Conservation (phyloP, 768 basidiomycete species). For the Lactarius akahatsu region DNA sequence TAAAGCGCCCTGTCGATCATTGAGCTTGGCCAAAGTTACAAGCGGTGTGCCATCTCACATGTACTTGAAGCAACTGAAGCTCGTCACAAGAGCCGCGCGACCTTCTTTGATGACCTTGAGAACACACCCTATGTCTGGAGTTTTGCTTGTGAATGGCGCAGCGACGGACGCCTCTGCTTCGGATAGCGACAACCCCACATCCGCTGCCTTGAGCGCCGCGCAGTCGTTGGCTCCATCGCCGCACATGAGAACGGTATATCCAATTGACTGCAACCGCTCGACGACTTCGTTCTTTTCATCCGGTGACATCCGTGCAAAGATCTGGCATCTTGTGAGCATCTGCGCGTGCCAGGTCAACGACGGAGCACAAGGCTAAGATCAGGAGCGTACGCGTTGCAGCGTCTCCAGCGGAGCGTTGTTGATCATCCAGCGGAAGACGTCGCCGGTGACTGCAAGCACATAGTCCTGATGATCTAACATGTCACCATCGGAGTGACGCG, state of each 20-base stretch:
- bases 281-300: constrained; percentile 99
- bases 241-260: constrained; percentile 97
- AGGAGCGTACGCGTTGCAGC: constrained; percentile 71
- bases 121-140: constrained; percentile 93
- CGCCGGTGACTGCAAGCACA: constrained; percentile 88
- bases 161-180: constrained; percentile 99
- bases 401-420: constrained; percentile 94
- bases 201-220: constrained; percentile 96
- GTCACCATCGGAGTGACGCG: constrained; percentile 68
- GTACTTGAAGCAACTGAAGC: constrained; percentile 99
- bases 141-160: constrained; percentile 93
- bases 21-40: constrained; percentile 19
- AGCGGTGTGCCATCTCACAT: constrained; percentile 60
- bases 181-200: constrained; percentile 93
- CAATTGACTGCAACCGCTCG: constrained; percentile 87
- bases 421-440: constrained; percentile 98
- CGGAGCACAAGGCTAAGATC: neutral
- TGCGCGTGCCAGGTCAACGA: constrained; percentile 35
- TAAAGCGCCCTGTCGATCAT: constrained; percentile 80
- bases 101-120: constrained; percentile 97
- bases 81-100: constrained; percentile 91
- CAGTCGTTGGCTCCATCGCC: constrained; percentile 99
- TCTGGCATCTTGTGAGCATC: constrained; percentile 97
- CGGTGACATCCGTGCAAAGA: constrained; percentile 98
- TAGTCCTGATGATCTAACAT: constrained; percentile 84